phyloP scores from a whole-genome alignment of 2,329 filamentous ascomycete species.

The Aspergillus persii region DNA sequence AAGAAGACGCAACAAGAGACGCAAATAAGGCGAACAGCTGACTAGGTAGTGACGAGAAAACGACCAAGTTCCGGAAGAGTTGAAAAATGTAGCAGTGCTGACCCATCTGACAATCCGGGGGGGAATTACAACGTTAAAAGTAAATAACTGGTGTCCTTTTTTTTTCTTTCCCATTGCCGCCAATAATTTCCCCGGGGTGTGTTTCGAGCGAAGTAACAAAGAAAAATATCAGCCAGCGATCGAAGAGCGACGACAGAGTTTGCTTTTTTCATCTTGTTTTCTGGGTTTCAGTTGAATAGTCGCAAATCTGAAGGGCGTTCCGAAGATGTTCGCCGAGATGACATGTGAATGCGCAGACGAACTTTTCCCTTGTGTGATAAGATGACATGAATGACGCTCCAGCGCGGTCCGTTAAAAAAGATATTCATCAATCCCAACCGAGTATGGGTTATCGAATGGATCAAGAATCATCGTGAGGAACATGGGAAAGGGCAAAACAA shows the following conservation, averaged over 20 bases:
- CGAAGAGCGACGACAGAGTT: constrained; percentile 35
- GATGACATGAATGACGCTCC: constrained; percentile 37
- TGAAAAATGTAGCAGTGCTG: constrained; percentile 39
- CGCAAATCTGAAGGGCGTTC: constrained; percentile 33
- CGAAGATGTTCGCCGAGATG: constrained; percentile 33
- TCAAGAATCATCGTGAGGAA: constrained; percentile 36
- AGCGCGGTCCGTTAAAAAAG: constrained; percentile 33
- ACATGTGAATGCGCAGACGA: constrained; percentile 36
- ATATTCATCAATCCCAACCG: constrained; percentile 27
- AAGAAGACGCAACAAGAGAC: constrained; percentile 37
- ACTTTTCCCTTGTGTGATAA: constrained; percentile 25
- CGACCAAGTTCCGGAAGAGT: constrained; percentile 37
- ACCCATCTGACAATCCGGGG: constrained; percentile 43
- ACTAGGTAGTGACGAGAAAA: constrained; percentile 35
- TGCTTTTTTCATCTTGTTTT: constrained; percentile 11
- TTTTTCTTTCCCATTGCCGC: constrained; percentile 31
- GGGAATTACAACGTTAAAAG: constrained; percentile 46
- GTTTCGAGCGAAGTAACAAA: constrained; percentile 39
- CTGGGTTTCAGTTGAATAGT: constrained; percentile 28
- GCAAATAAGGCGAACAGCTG: constrained; percentile 41
- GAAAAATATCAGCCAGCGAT: constrained; percentile 40
- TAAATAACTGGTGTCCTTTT: constrained; percentile 33
- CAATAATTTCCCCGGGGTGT: constrained; percentile 33
- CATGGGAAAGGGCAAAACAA: constrained; percentile 25
- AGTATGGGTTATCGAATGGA: constrained; percentile 23